Percentiles rank a stretch among this genome's conserved stretches.
Evolutionary conservation across 495 filamentous ascomycete genomes (phyloP).

Genomic region (Talaromyces trachyspermus): DNA sequence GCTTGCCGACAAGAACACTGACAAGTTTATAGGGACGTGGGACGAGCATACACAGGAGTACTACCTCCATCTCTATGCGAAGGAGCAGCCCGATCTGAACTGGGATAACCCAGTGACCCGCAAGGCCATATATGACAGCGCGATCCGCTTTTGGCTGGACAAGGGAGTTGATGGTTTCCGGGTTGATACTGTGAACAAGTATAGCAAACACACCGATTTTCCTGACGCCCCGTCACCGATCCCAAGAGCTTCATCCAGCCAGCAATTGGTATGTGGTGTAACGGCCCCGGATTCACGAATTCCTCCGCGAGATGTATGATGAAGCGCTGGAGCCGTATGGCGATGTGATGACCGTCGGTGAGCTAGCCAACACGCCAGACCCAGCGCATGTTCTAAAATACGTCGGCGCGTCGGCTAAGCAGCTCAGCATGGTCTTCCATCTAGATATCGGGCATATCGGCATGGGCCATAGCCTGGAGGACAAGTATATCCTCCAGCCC

Average conservation of each 20-base stretch:
- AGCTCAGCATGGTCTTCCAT: slow-evolving; percentile 49
- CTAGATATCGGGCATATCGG: slow-evolving; percentile 54
- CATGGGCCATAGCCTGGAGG: slow-evolving; percentile 34
- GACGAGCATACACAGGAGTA: slow-evolving; percentile 39
- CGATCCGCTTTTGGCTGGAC: slow-evolving; percentile 41
- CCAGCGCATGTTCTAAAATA: slow-evolving; percentile 41
- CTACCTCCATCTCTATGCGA: slow-evolving; percentile 38
- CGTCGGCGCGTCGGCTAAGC: slow-evolving; percentile 30
- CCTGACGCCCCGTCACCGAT: slow-evolving; percentile 32
- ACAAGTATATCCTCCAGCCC: slow-evolving; percentile 29
- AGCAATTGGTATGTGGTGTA: slow-evolving; percentile 21
- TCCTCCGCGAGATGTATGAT: slow-evolving; percentile 44
- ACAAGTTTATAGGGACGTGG: slow-evolving; percentile 32
- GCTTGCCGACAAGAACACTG: slow-evolving; percentile 20
- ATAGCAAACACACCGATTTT: slow-evolving; percentile 29
- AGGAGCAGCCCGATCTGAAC: slow-evolving; percentile 42
- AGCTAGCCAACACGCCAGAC: slow-evolving; percentile 46
- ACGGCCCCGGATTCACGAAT: slow-evolving; percentile 50
- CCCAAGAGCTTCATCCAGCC: slow-evolving; percentile 28
- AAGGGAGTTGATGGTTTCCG: slow-evolving; percentile 38
- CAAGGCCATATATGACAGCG: slow-evolving; percentile 29
- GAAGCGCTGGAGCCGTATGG: slow-evolving; percentile 44
- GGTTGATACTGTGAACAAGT: slow-evolving; percentile 40
- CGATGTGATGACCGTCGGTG: slow-evolving; percentile 50
- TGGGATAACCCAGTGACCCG: slow-evolving; percentile 38